phyloP scores from a whole-genome alignment of 768 basidiomycete genomes.

The Obba rivulosa region DNA sequence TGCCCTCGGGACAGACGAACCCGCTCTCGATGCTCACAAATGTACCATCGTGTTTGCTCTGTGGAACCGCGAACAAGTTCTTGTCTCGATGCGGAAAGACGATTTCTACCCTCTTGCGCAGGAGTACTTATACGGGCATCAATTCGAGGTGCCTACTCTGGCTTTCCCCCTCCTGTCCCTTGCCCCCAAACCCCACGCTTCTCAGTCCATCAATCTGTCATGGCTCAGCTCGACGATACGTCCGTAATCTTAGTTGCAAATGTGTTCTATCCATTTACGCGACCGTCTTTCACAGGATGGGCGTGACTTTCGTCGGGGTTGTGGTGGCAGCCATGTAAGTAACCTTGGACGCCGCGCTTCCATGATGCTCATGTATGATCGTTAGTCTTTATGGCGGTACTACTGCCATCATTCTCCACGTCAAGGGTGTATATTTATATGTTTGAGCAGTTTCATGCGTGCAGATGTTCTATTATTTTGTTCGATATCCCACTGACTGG shows the following conservation, averaged over 20 bases:
- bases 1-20: no score
- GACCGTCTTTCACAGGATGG: slow-evolving; percentile 31
- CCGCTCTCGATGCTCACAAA: not conserved
- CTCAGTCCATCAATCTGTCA: slow-evolving; percentile 1
- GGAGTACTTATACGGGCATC: not conserved
- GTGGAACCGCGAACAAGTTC: not conserved
- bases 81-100: not conserved
- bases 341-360: no score
- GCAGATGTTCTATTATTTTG: slow-evolving; percentile 53
- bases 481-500: slow-evolving; percentile 40
- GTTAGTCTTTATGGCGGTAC: slow-evolving; percentile 49
- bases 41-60: not conserved
- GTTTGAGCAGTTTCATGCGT: slow-evolving; percentile 42
- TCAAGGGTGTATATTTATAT: not conserved
- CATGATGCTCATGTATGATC: not conserved
- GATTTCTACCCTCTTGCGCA: not conserved
- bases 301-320: slow-evolving; percentile 46
- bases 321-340: slow-evolving; percentile 42
- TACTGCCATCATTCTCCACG: not conserved
- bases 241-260: not conserved
- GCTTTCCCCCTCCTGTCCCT: not conserved
- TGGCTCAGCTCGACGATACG: slow-evolving; percentile 12
- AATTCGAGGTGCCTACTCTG: not conserved
- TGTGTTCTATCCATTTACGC: not conserved
- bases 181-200: not conserved